Percentiles rank a stretch among this genome's conserved stretches.
Evolutionary conservation across 2,329 filamentous ascomycete species (phyloP).

Genomic region (Penicillium sp.): DNA sequence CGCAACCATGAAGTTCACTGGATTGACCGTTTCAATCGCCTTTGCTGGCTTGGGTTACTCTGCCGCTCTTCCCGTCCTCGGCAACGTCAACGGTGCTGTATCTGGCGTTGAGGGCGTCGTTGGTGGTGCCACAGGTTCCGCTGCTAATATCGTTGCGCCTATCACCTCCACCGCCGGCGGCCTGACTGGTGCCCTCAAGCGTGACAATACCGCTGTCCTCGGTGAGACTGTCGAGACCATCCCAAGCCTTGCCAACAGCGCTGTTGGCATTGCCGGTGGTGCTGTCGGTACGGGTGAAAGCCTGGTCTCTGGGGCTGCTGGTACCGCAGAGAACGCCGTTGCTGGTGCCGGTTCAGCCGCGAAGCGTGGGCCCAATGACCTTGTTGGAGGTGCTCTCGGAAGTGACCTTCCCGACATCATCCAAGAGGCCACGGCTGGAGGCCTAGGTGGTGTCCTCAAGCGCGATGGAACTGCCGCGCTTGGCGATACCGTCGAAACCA

Average conservation of each 20-base stretch:
- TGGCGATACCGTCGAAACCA: not conserved
- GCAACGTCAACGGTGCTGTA: constrained; percentile 2
- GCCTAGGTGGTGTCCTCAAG: not conserved
- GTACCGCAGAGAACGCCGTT: constrained; percentile 15
- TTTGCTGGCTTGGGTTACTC: constrained; percentile 30
- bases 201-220: constrained; percentile 2
- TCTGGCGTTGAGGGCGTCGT: constrained; percentile 5
- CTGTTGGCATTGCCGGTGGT: constrained; percentile 12
- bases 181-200: constrained; percentile 3
- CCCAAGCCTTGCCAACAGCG: constrained; percentile 14
- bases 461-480: not conserved
- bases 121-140: not conserved
- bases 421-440: not conserved
- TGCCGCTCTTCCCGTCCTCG: constrained; percentile 26
- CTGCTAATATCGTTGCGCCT: not conserved
- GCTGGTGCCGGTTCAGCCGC: not conserved
- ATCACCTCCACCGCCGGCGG: not conserved
- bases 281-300: constrained; percentile 17
- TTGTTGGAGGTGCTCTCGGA: not conserved
- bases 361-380: not conserved
- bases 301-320: constrained; percentile 10
- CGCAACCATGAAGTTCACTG: constrained; percentile 38
- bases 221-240: constrained; percentile 1
- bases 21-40: constrained; percentile 32
- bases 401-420: not conserved